Evolutionary conservation across 768 basidiomycete species (phyloP), one percentile per base, ranked within the genome.

Genomic region (Kwoniella europaea): DNA sequence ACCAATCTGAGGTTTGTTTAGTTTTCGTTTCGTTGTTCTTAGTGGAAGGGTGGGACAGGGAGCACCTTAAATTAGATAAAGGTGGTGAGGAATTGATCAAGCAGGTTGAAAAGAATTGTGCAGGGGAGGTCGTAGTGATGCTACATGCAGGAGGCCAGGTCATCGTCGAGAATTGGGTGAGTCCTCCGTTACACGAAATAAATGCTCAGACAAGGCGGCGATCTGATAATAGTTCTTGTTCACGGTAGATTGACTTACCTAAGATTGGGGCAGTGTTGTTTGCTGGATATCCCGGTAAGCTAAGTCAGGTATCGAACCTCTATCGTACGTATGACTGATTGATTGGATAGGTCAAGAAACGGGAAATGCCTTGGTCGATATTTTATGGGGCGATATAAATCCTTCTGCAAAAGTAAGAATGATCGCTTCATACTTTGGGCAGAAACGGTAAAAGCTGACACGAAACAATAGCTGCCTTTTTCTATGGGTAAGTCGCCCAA

Each of bases 21-120:
- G 83, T 84, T 16, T 84, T 83, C 52, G 83, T 80, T 52, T 73
- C 68, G 7, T 69, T 82, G 10, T 84, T 79, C 67, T 71, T 81
- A 41, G 68, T 78, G 4, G 83, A 84, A 71, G 76, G 71, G 6
- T 77, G 74, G 74, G 83, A 84, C 65, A 67, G 83, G n/a, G 72
- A 78, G 12, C 67, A 76, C 42, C 61, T 82, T 29, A 46, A 69
- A 35, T 60, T 80, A 29, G 79, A 80, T 54, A 71, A 78, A 22
- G 71, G 57, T 5, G 79, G 79, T 10, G 77, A 78, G 55, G 74
- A 75, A 44, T 46, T 80, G 71, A 78, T 80, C 70, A 76, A 74
- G 68, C 64, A 44, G n/a, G 79, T 78, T 1, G 79, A 75, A 60
- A 63, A 61, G 63, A 60, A 64, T 24, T 80, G 79, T 68, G 73